Percentiles rank a stretch among this genome's conserved stretches.
Conservation (phyloP, 805 yeast genomes). For the Debaryomyces hansenii region DNA sequence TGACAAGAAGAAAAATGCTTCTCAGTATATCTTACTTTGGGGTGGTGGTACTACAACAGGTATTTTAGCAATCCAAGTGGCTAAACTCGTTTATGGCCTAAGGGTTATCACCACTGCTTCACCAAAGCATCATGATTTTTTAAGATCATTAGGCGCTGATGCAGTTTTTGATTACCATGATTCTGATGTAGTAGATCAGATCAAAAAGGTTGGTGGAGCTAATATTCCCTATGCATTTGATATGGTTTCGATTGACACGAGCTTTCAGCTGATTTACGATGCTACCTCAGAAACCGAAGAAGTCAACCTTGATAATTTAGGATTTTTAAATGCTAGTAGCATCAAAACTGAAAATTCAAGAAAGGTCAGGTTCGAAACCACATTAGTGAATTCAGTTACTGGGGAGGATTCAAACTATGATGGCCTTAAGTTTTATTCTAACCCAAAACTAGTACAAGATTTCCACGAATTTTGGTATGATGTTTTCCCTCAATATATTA, state of each 20-base stretch:
- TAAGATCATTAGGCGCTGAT: conserved; percentile 31
- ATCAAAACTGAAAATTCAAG: conserved; percentile 11
- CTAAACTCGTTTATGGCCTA: conserved; percentile 28
- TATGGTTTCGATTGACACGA: conserved; percentile 23
- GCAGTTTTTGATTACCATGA: conserved; percentile 28
- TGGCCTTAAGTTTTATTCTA: conserved; percentile 5
- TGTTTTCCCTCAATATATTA: conserved; percentile 17
- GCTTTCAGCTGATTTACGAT: conserved; percentile 19
- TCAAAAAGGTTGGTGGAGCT: conserved; percentile 16
- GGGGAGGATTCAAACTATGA: conserved; percentile 10
- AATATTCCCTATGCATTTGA: conserved; percentile 22
- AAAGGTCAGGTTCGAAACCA: conserved; percentile 10
- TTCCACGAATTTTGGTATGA: conserved; percentile 22
- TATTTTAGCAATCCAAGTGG: conserved; percentile 29
- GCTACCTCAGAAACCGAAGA: conserved; percentile 8
- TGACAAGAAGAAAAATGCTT: conserved; percentile 12
- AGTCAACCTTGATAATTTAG: conserved; percentile 20
- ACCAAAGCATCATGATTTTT: conserved; percentile 22
- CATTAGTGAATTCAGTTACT: conserved; percentile 14
- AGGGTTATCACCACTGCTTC: conserved; percentile 27
- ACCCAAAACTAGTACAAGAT: conserved; percentile 10
- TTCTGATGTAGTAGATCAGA: conserved; percentile 19
- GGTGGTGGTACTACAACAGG: conserved; percentile 41
- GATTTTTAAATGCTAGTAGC: conserved; percentile 10
- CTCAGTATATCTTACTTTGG: conserved; percentile 28